These are phyloP conservation scores for Prunus campanulata DNA, from an alignment of 306 rosid genomes.

Conservation along the genomic window DNA sequence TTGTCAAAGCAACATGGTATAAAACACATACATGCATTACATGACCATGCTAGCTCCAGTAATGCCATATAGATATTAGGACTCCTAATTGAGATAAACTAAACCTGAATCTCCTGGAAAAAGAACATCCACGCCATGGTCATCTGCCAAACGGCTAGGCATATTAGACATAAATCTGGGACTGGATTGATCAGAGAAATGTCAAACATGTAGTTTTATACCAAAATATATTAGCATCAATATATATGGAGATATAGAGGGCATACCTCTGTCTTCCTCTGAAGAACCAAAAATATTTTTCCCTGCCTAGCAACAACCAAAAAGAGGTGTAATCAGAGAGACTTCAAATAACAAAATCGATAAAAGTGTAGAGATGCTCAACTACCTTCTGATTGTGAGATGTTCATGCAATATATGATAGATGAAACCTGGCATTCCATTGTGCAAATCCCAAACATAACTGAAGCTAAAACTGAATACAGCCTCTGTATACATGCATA, in stretches of 20 bases:
- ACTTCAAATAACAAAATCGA: conserved; percentile 17
- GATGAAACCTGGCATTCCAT: conserved; percentile 17
- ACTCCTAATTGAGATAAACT: not conserved
- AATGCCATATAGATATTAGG: not conserved
- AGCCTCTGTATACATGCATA: not conserved
- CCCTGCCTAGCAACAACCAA: conserved; percentile 48
- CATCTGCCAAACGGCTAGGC: conserved; percentile 8
- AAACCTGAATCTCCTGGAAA: not conserved
- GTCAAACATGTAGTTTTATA: not conserved
- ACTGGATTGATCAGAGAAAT: not conserved
- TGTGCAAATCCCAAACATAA: conserved; percentile 19
- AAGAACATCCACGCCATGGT: not conserved
- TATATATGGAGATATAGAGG: conserved; percentile 5
- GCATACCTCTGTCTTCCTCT: conserved; percentile 28
- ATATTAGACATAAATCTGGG: not conserved
- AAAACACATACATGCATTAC: not conserved
- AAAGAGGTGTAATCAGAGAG: conserved; percentile 33
- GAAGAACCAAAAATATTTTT: conserved; percentile 27
- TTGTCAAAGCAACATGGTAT: not conserved
- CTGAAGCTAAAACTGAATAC: conserved; percentile 17
- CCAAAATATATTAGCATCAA: not conserved
- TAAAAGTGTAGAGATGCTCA: not conserved
- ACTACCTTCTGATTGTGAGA: not conserved
- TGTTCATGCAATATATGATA: conserved; percentile 4
- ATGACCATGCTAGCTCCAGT: not conserved